A percentile compares a stretch with the other conserved stretches of the same genome.
These are phyloP conservation scores for Rhynchospora tenuis DNA, from an alignment of 176 grass and related monocot species.

Conservation along the genomic window DNA sequence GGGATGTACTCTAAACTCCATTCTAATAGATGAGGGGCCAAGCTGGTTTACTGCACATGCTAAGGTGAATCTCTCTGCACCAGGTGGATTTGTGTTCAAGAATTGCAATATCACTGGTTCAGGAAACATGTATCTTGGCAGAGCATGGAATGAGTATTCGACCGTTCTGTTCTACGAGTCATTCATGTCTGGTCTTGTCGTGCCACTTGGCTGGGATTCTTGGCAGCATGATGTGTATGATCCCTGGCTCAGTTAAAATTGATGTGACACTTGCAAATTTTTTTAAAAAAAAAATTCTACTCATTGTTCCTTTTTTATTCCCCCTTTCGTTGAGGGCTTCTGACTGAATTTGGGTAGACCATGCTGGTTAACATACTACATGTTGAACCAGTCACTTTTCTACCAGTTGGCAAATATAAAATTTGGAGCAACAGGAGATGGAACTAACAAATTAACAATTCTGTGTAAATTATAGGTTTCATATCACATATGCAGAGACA, in stretches of 20 bases:
- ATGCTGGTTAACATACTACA: not conserved
- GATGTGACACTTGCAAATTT: too few species aligned
- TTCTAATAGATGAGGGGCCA: not conserved
- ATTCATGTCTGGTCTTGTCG: slow-evolving; percentile 27
- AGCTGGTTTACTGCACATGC: slow-evolving; percentile 51
- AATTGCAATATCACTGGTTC: slow-evolving; percentile 21
- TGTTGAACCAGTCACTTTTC: not conserved
- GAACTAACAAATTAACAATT: not conserved
- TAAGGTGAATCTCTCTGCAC: not conserved
- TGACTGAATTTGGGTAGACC: not conserved
- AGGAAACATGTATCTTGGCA: slow-evolving; percentile 41
- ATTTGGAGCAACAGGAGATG: not conserved
- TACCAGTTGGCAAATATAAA: not conserved
- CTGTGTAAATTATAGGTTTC: not conserved
- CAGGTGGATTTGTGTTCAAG: slow-evolving; percentile 47
- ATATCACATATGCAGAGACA: slow-evolving; percentile 20
- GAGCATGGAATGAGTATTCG: slow-evolving; percentile 49
- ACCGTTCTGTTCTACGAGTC: slow-evolving; percentile 54
- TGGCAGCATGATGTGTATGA: slow-evolving; percentile 18
- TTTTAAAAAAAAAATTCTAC: too few species aligned
- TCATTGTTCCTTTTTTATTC: not conserved
- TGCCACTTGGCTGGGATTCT: slow-evolving; percentile 44
- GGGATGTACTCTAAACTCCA: slow-evolving; percentile 25
- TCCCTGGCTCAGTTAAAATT: not conserved
- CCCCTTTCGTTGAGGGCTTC: not conserved